phyloP scores from a whole-genome alignment of 345 rosid genomes.

The Populus nigra region DNA sequence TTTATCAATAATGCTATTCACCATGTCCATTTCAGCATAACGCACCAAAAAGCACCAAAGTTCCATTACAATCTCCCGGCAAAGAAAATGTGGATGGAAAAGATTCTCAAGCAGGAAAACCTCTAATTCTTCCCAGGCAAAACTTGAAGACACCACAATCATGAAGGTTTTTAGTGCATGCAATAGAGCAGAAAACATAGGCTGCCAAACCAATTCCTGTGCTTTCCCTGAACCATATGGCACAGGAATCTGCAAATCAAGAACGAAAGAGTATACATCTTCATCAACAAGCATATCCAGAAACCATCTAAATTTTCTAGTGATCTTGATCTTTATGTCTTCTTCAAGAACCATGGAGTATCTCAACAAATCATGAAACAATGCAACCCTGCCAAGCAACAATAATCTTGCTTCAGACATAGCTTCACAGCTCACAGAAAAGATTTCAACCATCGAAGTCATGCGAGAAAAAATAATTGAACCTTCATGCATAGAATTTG shows the following conservation, averaged over 20 bases:
- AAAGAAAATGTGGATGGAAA: slow-evolving; percentile 79
- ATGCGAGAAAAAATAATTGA: slow-evolving; percentile 21
- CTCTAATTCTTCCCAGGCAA: slow-evolving; percentile 62
- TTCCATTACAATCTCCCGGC: slow-evolving; percentile 76
- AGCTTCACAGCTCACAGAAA: slow-evolving; percentile 41
- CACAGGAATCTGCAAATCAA: slow-evolving; percentile 61
- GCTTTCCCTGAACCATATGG: slow-evolving; percentile 50
- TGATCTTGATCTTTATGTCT: slow-evolving; percentile 43
- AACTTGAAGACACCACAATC: slow-evolving; percentile 56
- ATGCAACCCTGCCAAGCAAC: slow-evolving; percentile 49
- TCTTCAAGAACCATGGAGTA: slow-evolving; percentile 50
- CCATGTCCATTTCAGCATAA: slow-evolving; percentile 52
- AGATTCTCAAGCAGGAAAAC: slow-evolving; percentile 69
- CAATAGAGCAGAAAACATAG: slow-evolving; percentile 56
- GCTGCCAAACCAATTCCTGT: slow-evolving; percentile 57
- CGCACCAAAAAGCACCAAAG: slow-evolving; percentile 80
- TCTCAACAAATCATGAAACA: slow-evolving; percentile 57
- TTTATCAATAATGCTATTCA: slow-evolving; percentile 42
- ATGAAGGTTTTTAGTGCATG: slow-evolving; percentile 67
- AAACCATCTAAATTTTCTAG: slow-evolving; percentile 68
- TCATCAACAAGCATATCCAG: slow-evolving; percentile 48
- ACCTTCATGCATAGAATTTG: slow-evolving; percentile 27
- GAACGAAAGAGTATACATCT: slow-evolving; percentile 65
- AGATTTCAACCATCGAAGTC: slow-evolving; percentile 47
- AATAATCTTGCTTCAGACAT: slow-evolving; percentile 35